Evolutionary conservation across 2,329 filamentous ascomycete genomes (phyloP).

Genomic region (Aspergillus fumigatiaffinis): DNA sequence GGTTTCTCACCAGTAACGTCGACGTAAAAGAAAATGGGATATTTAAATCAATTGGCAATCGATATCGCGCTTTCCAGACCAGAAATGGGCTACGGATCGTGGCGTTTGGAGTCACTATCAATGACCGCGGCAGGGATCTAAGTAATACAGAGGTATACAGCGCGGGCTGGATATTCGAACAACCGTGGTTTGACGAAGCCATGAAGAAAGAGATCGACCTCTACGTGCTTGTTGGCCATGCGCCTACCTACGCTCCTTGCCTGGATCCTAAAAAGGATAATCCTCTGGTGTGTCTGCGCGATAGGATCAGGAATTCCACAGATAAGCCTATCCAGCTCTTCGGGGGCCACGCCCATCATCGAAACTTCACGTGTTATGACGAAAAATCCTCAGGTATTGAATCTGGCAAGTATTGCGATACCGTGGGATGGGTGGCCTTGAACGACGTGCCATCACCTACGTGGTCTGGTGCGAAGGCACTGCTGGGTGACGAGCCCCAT

Average conservation of each 20-base stretch:
- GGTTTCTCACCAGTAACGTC: too few species aligned
- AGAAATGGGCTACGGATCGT: slow-evolving; percentile 49
- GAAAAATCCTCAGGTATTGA: slow-evolving; percentile 59
- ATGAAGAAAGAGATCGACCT: too few species aligned
- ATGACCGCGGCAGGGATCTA: slow-evolving; percentile 37
- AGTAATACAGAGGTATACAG: too few species aligned
- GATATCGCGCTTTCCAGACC: slow-evolving; percentile 50
- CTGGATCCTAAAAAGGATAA: slow-evolving; percentile 39
- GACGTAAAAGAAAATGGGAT: too few species aligned
- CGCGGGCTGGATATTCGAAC: too few species aligned
- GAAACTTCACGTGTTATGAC: slow-evolving; percentile 63
- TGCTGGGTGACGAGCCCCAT: too few species aligned
- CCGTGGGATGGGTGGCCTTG: slow-evolving; percentile 64
- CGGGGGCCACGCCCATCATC: slow-evolving; percentile 62
- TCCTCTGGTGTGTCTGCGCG: slow-evolving; percentile 49
- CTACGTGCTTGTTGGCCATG: too few species aligned
- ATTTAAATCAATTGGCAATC: slow-evolving; percentile 34
- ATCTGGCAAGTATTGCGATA: slow-evolving; percentile 65
- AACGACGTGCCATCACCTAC: slow-evolving; percentile 14
- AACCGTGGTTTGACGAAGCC: too few species aligned
- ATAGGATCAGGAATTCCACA: slow-evolving; percentile 57
- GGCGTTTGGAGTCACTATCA: slow-evolving; percentile 50
- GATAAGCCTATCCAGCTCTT: slow-evolving; percentile 61
- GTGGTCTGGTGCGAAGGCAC: slow-evolving; percentile 48
- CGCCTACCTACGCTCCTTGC: slow-evolving; percentile 30